Percentiles rank a stretch among this genome's conserved stretches.
Evolutionary conservation across 2,329 filamentous ascomycete species (phyloP).

Genomic region (Mycogone perniciosa): DNA sequence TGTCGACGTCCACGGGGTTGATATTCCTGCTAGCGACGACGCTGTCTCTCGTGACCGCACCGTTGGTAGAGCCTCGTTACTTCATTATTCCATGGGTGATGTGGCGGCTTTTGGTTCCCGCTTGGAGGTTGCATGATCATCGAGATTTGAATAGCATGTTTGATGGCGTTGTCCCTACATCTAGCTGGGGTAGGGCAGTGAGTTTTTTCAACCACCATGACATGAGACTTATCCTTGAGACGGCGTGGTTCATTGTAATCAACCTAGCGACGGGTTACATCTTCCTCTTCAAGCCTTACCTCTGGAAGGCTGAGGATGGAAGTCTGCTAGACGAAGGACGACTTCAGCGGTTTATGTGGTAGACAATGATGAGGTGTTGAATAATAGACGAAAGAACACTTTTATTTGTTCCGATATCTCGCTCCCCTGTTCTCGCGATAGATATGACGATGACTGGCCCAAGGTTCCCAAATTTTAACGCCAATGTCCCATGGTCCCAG

Average conservation of each 20-base stretch:
- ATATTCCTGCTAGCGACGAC: constrained; percentile 62
- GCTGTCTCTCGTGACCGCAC: constrained; percentile 77
- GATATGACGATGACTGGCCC: neutral
- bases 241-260: constrained; percentile 59
- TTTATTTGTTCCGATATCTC: neutral
- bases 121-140: constrained; percentile 29
- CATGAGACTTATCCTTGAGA: constrained; percentile 53
- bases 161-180: neutral
- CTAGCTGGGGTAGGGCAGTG: constrained; percentile 1
- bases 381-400: neutral
- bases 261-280: constrained; percentile 63
- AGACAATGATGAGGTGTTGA: constrained; percentile 7
- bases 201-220: constrained; percentile 27
- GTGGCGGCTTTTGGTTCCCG: constrained; percentile 75
- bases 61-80: constrained; percentile 90
- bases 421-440: neutral
- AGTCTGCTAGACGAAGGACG: constrained; percentile 46
- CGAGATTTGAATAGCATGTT: neutral
- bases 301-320: constrained; percentile 54
- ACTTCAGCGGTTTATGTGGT: constrained; percentile 81
- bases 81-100: constrained; percentile 94
- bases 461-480: neutral
- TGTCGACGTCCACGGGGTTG: constrained; percentile 45
- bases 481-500: constrained; percentile 1
- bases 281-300: constrained; percentile 62